Percentiles rank a stretch among this genome's conserved stretches.
Conservation (phyloP, 305 asterid species). For the Fraxinus xanthoxyloides region DNA sequence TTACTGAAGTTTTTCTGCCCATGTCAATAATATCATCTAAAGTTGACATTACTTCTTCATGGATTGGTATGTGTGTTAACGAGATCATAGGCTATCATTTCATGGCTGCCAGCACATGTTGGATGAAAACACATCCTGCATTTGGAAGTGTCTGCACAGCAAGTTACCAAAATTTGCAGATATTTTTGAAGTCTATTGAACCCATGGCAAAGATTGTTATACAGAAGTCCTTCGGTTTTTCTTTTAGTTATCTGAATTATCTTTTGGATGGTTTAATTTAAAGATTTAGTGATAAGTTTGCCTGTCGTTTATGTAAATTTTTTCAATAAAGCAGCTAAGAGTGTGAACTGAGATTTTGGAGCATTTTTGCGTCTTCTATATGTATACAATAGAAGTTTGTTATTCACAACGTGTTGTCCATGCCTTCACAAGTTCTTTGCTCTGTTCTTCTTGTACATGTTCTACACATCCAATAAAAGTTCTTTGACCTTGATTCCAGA, state of each 20-base stretch:
- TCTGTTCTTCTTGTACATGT: background rate
- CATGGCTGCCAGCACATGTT: slow-evolving; percentile 17
- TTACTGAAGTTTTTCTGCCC: background rate
- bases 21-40: background rate
- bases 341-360: background rate
- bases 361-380: background rate
- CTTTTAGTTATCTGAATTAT: background rate
- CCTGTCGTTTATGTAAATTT: slow-evolving; percentile 11
- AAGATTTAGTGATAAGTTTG: background rate
- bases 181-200: background rate
- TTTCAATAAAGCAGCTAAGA: background rate
- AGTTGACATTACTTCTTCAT: background rate
- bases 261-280: background rate
- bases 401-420: background rate
- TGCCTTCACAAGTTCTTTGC: background rate
- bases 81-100: slow-evolving; percentile 4
- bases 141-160: background rate
- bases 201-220: background rate
- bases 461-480: slow-evolving; percentile 11
- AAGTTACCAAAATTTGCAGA: background rate
- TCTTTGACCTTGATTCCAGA: slow-evolving; percentile 32
- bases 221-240: background rate
- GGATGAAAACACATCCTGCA: slow-evolving; percentile 3
- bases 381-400: background rate
- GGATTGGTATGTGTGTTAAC: slow-evolving; percentile 5